Conservation (phyloP, 768 basidiomycete species). For the Termitomyces heimii region DNA sequence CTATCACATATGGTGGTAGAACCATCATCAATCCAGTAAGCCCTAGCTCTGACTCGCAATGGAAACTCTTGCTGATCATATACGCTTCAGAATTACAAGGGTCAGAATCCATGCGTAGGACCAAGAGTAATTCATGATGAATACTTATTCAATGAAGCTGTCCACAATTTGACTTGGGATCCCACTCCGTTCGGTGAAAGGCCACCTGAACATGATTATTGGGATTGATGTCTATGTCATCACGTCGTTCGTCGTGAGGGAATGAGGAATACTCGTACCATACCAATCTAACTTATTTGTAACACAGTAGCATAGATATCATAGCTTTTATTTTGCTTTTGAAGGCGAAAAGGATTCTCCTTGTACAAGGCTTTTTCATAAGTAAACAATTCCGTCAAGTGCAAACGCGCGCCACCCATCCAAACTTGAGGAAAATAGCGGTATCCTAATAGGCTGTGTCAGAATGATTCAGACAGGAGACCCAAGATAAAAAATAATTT, state of each 20-base stretch:
- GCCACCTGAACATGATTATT: neutral
- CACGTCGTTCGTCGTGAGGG: neutral
- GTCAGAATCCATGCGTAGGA: slow-evolving; percentile 1
- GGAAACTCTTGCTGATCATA: neutral
- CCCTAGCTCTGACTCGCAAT: neutral
- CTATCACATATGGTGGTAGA: neutral
- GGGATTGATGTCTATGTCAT: neutral
- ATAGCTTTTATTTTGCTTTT: too few species aligned
- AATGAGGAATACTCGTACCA: neutral
- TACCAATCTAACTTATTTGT: neutral
- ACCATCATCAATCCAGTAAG: slow-evolving; percentile 7
- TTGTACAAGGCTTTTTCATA: too few species aligned
- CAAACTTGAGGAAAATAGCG: too few species aligned
- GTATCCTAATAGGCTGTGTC: too few species aligned
- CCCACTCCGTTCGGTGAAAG: neutral
- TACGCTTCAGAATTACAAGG: neutral
- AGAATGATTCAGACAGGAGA: too few species aligned
- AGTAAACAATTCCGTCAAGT: too few species aligned
- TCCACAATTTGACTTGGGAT: neutral
- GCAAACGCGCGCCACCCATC: too few species aligned
- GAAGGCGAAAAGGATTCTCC: too few species aligned
- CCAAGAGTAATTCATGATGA: neutral
- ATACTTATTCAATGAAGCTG: neutral
- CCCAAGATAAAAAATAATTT: too few species aligned
- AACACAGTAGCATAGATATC: neutral